phyloP scores from a whole-genome alignment of 2,329 filamentous ascomycete genomes.

The Teratosphaeria epicoccoides region DNA sequence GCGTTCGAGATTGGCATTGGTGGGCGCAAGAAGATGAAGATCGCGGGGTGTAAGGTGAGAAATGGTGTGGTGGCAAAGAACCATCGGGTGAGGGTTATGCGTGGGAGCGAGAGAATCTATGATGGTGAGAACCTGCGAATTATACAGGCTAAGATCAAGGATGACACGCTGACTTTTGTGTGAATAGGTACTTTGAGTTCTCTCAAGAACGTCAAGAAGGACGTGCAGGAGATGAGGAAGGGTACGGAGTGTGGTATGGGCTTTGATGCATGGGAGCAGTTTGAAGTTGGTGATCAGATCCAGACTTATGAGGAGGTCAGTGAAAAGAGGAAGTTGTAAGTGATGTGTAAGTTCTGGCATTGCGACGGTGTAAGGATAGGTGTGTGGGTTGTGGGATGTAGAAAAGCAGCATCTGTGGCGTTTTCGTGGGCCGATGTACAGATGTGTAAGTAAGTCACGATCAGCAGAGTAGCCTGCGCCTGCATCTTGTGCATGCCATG shows the following conservation, averaged over 20 bases:
- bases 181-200: slow-evolving; percentile 61
- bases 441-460: not conserved
- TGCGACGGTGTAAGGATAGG: not conserved
- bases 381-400: no score
- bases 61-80: slow-evolving; percentile 63
- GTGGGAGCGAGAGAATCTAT: slow-evolving; percentile 64
- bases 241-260: slow-evolving; percentile 87
- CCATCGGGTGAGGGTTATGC: slow-evolving; percentile 58
- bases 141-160: not conserved
- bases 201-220: slow-evolving; percentile 87
- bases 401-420: not conserved
- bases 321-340: slow-evolving; percentile 53
- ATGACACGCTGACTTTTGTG: not conserved
- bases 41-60: slow-evolving; percentile 79
- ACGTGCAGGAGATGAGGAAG: slow-evolving; percentile 80
- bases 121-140: slow-evolving; percentile 60
- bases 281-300: slow-evolving; percentile 71
- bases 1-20: slow-evolving; percentile 76
- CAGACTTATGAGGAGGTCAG: slow-evolving; percentile 74
- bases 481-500: not conserved
- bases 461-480: no score
- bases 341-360: not conserved
- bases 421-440: not conserved
- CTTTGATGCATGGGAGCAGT: slow-evolving; percentile 68
- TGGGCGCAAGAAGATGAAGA: slow-evolving; percentile 56